Conservation (phyloP, 495 filamentous ascomycete species). For the Hyaloscypha variabilis region DNA sequence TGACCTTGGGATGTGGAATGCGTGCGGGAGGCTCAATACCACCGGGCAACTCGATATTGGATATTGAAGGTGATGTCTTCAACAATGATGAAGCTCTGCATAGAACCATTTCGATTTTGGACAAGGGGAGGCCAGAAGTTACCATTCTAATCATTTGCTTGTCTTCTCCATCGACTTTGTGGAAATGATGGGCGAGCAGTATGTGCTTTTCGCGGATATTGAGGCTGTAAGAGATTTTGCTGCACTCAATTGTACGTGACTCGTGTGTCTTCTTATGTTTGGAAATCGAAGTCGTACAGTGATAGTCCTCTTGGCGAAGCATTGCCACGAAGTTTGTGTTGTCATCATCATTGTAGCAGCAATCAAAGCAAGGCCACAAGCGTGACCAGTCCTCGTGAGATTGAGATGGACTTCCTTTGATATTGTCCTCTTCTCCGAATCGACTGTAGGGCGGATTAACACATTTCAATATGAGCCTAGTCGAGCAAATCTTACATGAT, state of each 20-base stretch:
- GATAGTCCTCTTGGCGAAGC: not conserved
- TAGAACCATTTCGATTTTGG: not conserved
- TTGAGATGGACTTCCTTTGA: not conserved
- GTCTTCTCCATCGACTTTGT: not conserved
- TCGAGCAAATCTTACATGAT: not conserved
- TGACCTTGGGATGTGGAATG: not conserved
- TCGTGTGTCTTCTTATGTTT: not conserved
- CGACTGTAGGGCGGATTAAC: not conserved
- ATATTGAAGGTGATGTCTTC: not conserved
- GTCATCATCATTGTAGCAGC: not conserved
- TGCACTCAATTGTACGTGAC: not conserved
- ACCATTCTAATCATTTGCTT: not conserved
- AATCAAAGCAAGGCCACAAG: not conserved
- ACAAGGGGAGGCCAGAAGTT: not conserved
- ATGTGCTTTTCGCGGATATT: not conserved
- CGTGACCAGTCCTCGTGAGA: not conserved
- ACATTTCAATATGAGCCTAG: not conserved
- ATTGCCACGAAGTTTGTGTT: not conserved
- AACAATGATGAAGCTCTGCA: not conserved
- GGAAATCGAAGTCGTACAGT: not conserved
- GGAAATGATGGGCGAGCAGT: not conserved
- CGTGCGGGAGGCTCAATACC: not conserved
- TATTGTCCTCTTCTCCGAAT: not conserved
- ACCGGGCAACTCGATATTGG: not conserved
- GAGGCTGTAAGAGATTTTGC: not conserved